Evolutionary conservation across 2,329 filamentous ascomycete genomes (phyloP), one percentile per base, ranked within the genome.

Genomic region (Fusarium oxysporum): DNA sequence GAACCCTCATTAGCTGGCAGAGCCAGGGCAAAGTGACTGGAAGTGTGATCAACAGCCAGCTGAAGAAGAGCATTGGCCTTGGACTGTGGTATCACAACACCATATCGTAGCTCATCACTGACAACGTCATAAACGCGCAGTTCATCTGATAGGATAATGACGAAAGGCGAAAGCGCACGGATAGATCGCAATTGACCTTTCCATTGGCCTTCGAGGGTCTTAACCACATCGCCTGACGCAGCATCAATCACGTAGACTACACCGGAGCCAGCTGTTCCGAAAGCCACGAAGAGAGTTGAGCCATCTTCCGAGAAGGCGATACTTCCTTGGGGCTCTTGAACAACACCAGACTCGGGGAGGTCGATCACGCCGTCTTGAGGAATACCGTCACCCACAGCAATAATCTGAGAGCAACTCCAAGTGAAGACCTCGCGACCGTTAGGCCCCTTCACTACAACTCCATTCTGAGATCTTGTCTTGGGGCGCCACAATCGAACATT

Each of bases 121-220:
- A 98, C 93, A 16, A 97, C 88, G 80, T 99, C 93, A 86, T 94
- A 97, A 40, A 97, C 91, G 44, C 90, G 86, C 13, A 98, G 86
- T 33, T 90, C 88, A 47, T 92, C 87, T 1, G 94, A 94, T 3
- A 97, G 84, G 50, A 93, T 88, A 64, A 98, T 86, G 23, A 99
- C 83, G 78, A 92, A 92, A 30, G 91, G 91, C 5, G 91, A 92
- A 5, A 96, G 82, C 59, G 97, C 92, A 9, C 87, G 90, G 35
- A 97, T 82, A n/a, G 89, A 89, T 64, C 90, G 88, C 12, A 95
- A 85, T 23, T 88, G 86, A 10, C 90, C 90, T 57, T 87, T 86
- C 82, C 92, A 92, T 47, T 96, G 83, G 6, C 91, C 91, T 9
- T 91, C 88, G 23, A 95, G 87, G 2, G 90, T 90, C 72, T 90